Percentiles rank a stretch among this genome's conserved stretches.
phyloP scores from a whole-genome alignment of 139 green algal species.

The Yamagishiella unicocca region DNA sequence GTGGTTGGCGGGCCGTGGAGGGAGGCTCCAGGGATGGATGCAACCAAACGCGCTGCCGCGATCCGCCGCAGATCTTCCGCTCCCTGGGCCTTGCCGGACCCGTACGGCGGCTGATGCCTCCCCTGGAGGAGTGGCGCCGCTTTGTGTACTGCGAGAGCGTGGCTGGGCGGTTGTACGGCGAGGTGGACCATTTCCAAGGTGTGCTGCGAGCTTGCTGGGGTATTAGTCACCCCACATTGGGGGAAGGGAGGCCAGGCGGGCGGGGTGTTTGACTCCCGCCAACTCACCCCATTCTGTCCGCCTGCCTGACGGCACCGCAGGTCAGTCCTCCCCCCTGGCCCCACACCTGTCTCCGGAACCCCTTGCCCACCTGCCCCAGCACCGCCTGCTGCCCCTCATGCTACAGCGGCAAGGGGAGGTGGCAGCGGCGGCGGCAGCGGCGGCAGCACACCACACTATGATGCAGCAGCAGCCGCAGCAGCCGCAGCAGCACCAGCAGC shows the following conservation, averaged over 20 bases:
- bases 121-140: slow-evolving; percentile 84
- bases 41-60: too few species aligned
- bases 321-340: slow-evolving; percentile 35
- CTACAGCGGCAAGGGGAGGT: not conserved
- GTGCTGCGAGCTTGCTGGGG: too few species aligned
- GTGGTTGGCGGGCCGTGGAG: too few species aligned
- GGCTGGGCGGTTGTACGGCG: slow-evolving; percentile 69
- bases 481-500: not conserved
- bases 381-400: slow-evolving; percentile 77
- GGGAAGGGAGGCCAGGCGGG: too few species aligned
- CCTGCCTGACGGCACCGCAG: slow-evolving; percentile 4
- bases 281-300: not conserved
- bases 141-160: slow-evolving; percentile 84
- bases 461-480: not conserved
- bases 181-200: slow-evolving; percentile 91
- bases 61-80: slow-evolving; percentile 69
- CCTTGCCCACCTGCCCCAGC: slow-evolving; percentile 89
- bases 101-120: slow-evolving; percentile 70
- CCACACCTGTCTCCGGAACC: slow-evolving; percentile 70
- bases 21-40: too few species aligned
- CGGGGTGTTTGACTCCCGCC: too few species aligned
- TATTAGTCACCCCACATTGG: too few species aligned
- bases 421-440: slow-evolving; percentile 5
- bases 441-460: too few species aligned
- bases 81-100: slow-evolving; percentile 62